Evolutionary conservation across 2,329 filamentous ascomycete genomes (phyloP).

Genomic region (Bipolaris gigantea): DNA sequence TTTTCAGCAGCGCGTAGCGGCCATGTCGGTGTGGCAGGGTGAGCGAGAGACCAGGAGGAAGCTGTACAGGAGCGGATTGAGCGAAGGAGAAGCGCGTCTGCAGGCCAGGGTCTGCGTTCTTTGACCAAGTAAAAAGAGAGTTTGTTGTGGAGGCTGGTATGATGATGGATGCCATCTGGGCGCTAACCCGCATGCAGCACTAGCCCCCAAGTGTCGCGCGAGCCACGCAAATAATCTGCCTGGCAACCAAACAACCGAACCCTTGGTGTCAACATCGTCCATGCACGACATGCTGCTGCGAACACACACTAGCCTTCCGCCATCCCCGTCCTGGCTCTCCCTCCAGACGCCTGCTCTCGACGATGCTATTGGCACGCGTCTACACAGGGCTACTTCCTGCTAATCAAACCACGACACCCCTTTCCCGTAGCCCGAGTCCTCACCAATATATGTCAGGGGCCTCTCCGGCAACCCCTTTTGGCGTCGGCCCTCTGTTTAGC

Average conservation of each 20-base stretch:
- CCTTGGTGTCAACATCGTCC: slow-evolving; percentile 16
- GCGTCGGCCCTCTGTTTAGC: neutral
- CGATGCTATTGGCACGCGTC: neutral
- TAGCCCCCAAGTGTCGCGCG: slow-evolving; percentile 11
- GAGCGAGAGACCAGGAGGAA: slow-evolving; percentile 9
- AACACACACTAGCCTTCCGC: neutral
- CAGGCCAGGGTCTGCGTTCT: slow-evolving; percentile 25
- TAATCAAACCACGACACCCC: slow-evolving; percentile 3
- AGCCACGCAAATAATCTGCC: slow-evolving; percentile 16
- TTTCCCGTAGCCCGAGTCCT: slow-evolving; percentile 6
- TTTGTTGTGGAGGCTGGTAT: slow-evolving; percentile 39
- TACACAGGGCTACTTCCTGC: neutral
- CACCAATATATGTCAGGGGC: neutral
- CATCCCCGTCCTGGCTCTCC: neutral
- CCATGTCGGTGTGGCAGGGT: slow-evolving; percentile 25
- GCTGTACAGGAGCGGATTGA: slow-evolving; percentile 30
- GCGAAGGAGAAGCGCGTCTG: slow-evolving; percentile 30
- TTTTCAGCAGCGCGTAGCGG: slow-evolving; percentile 33
- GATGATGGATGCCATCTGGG: slow-evolving; percentile 10
- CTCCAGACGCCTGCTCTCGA: neutral
- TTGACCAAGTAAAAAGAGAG: slow-evolving; percentile 23
- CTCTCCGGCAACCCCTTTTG: neutral
- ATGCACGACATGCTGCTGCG: slow-evolving; percentile 13
- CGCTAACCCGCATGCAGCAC: slow-evolving; percentile 1
- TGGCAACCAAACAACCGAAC: slow-evolving; percentile 16